Conservation (phyloP, 139 green algal genomes). For the Spirogloea muscicola region DNA sequence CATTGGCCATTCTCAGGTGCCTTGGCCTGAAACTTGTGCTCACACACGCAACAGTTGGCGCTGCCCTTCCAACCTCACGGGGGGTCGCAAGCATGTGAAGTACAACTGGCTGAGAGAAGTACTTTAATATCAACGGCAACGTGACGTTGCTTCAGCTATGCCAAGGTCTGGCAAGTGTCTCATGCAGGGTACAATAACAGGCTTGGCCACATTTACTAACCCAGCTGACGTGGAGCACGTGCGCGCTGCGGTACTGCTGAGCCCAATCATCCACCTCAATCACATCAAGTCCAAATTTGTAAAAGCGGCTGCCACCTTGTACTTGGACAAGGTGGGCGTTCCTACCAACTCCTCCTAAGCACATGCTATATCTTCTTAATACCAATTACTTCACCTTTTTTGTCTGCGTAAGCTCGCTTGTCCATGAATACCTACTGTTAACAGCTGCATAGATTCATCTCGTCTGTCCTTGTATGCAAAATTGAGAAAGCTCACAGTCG, state of each 20-base stretch:
- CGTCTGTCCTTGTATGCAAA: background rate
- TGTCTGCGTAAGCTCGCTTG: background rate
- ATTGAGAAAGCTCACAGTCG: background rate
- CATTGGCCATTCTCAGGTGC: slow-evolving; percentile 38
- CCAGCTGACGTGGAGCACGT: background rate
- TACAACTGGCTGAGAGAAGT: background rate
- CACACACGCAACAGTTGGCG: too few relatives aligned
- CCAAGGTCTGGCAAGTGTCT: too few relatives aligned
- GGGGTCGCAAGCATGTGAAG: background rate
- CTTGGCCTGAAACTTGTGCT: too few relatives aligned
- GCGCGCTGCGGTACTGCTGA: slow-evolving; percentile 16
- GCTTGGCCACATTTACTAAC: background rate
- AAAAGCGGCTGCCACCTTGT: slow-evolving; percentile 2
- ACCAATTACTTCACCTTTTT: background rate
- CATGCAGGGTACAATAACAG: background rate
- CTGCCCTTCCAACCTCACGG: background rate
- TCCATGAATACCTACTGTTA: background rate
- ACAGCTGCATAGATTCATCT: background rate
- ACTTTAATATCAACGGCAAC: background rate
- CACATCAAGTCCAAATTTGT: slow-evolving; percentile 17
- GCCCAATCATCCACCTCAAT: background rate
- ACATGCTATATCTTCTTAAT: background rate
- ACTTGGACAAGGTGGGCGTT: slow-evolving; percentile 14
- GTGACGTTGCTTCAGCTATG: too few relatives aligned
- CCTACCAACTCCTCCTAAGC: background rate